Evolutionary conservation across 495 filamentous ascomycete genomes (phyloP).

Genomic region (Aspergillus carlsbadensis): DNA sequence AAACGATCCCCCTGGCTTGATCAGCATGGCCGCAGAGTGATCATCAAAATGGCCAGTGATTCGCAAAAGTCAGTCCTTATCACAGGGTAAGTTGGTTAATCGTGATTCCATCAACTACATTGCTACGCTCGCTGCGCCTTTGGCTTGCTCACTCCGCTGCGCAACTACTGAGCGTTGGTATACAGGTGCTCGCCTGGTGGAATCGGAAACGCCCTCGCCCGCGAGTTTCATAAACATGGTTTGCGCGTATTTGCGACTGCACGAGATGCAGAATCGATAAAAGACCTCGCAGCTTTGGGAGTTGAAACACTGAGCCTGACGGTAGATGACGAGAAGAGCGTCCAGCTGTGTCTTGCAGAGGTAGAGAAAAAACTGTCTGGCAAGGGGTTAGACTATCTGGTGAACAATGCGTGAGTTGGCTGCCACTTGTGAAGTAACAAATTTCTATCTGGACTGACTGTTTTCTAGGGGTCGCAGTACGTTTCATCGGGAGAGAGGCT

Average conservation of each 20-base stretch:
- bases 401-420: conserved; percentile 61
- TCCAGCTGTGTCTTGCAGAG: conserved; percentile 42
- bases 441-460: conserved; percentile 9
- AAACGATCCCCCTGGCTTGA: background rate
- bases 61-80: background rate
- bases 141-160: no score
- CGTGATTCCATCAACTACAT: background rate
- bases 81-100: conserved; percentile 1
- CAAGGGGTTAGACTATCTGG: conserved; percentile 53
- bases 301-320: conserved; percentile 56
- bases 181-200: conserved; percentile 54
- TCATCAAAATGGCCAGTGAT: no score
- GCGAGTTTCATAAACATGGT: conserved; percentile 52
- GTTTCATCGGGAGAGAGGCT: conserved; percentile 6
- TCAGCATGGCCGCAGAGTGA: background rate
- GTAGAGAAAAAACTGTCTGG: conserved; percentile 43
- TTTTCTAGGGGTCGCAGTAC: conserved; percentile 38
- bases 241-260: conserved; percentile 59
- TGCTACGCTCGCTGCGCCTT: no score
- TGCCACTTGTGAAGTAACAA: background rate
- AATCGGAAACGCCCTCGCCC: conserved; percentile 58
- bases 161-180: background rate
- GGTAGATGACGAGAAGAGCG: conserved; percentile 47
- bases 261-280: conserved; percentile 45
- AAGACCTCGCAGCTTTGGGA: conserved; percentile 44